Evolutionary conservation across 805 yeast genomes (phyloP).

Genomic region (Monosporozyma aquatica): DNA sequence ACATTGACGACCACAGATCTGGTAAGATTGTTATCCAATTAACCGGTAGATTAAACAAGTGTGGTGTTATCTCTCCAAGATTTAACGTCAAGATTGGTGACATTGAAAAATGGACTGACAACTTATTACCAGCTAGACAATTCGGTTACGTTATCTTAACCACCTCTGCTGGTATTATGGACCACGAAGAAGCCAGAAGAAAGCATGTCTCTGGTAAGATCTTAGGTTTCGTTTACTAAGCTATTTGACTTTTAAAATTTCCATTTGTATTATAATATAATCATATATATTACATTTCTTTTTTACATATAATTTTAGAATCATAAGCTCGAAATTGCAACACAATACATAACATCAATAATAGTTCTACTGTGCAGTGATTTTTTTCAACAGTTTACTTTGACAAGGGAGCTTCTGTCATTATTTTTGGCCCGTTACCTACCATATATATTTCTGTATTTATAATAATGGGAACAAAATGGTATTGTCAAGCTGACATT

Average conservation of each 20-base stretch:
- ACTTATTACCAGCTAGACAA: conserved; percentile 97
- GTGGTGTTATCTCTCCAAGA: conserved; percentile 98
- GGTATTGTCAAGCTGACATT: too few relatives aligned
- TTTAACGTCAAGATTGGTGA: conserved; percentile 92
- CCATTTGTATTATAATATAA: neutral
- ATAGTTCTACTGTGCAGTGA: too few relatives aligned
- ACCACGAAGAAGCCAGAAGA: conserved; percentile 99
- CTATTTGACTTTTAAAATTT: neutral
- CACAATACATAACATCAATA: too few relatives aligned
- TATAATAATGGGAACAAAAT: too few relatives aligned
- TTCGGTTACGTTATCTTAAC: conserved; percentile 96
- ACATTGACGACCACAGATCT: conserved; percentile 97
- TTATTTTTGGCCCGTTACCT: too few relatives aligned
- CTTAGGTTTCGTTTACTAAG: conserved; percentile 91
- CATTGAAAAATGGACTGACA: conserved; percentile 96
- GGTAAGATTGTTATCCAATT: conserved; percentile 94
- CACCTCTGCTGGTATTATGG: conserved; percentile 99
- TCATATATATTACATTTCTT: too few relatives aligned
- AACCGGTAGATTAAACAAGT: conserved; percentile 96
- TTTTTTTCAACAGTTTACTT: too few relatives aligned
- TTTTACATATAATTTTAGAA: too few relatives aligned
- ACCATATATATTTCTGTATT: too few relatives aligned
- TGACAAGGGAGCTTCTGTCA: too few relatives aligned
- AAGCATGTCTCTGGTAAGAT: conserved; percentile 98
- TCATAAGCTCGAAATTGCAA: too few relatives aligned